Conservation (phyloP, 2,329 filamentous ascomycete species). For the Calonectria henricotiae region DNA sequence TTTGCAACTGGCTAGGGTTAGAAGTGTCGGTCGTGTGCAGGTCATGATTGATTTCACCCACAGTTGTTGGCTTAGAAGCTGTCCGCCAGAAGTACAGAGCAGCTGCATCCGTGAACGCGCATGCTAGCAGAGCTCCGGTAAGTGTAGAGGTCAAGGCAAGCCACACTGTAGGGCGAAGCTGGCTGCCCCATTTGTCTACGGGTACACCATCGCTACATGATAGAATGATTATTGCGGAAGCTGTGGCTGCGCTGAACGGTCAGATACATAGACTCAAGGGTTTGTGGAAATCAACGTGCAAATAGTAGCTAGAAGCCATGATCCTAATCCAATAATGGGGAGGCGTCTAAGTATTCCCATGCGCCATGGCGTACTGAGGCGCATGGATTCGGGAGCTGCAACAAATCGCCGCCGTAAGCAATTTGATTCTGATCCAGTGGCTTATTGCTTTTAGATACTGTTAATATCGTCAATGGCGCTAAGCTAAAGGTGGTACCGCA, state of each 20-base stretch:
- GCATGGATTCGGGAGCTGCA: background rate
- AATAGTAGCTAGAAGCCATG: background rate
- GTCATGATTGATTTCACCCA: background rate
- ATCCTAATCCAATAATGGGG: background rate
- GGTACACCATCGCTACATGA: background rate
- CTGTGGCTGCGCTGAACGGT: background rate
- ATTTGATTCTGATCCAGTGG: background rate
- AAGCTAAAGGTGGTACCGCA: no score
- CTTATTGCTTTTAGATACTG: no score
- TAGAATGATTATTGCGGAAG: background rate
- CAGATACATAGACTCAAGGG: background rate
- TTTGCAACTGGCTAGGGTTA: background rate
- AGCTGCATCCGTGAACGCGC: background rate
- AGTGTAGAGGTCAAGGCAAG: background rate
- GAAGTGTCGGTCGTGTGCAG: background rate
- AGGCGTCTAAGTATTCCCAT: background rate
- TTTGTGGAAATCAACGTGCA: background rate
- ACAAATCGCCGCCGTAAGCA: background rate
- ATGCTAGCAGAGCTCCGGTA: background rate
- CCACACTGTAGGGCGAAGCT: background rate
- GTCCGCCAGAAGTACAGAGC: background rate
- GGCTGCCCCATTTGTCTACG: background rate
- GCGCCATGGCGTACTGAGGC: constrained; percentile 4
- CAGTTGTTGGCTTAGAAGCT: background rate
- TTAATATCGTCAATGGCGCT: no score